A percentile compares a stretch with the other conserved stretches of the same genome.
Conservation (phyloP, 208 protist species). For the Trypanosoma avium region DNA sequence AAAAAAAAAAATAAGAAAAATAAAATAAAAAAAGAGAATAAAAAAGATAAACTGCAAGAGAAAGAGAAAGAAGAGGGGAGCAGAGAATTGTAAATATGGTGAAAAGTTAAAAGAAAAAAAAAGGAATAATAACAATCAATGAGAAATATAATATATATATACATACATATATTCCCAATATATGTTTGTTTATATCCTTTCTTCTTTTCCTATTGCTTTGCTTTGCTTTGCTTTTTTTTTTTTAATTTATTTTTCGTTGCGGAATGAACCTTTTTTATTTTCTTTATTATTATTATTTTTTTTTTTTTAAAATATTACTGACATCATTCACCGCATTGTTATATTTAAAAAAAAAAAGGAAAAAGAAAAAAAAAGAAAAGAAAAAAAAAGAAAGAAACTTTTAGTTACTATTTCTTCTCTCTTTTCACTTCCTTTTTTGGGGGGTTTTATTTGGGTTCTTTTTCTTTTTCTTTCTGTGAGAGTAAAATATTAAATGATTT, state of each 20-base stretch:
- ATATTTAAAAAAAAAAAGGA: no score
- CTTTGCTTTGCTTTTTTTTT: background rate
- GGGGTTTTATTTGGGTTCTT: background rate
- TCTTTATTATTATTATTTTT: no score
- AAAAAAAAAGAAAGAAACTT: constrained; percentile 1
- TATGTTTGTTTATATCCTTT: constrained; percentile 1
- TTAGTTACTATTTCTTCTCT: constrained; percentile 1
- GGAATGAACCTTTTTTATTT: no score
- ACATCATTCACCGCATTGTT: no score
- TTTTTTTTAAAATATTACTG: no score
- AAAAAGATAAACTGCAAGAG: no score
- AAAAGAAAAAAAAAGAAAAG: constrained; percentile 13
- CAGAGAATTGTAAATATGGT: no score
- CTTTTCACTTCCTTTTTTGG: constrained; percentile 9
- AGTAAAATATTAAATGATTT: background rate
- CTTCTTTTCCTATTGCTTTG: background rate
- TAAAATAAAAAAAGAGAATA: background rate
- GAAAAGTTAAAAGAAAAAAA: no score
- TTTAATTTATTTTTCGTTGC: background rate
- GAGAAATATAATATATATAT: no score
- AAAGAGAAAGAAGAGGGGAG: no score
- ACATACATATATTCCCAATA: no score
- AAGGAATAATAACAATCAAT: no score
- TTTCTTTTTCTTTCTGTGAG: background rate
- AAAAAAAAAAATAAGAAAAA: background rate